phyloP scores from a whole-genome alignment of 1,139 yeast genomes.

The Kluyveromyces sp. region DNA sequence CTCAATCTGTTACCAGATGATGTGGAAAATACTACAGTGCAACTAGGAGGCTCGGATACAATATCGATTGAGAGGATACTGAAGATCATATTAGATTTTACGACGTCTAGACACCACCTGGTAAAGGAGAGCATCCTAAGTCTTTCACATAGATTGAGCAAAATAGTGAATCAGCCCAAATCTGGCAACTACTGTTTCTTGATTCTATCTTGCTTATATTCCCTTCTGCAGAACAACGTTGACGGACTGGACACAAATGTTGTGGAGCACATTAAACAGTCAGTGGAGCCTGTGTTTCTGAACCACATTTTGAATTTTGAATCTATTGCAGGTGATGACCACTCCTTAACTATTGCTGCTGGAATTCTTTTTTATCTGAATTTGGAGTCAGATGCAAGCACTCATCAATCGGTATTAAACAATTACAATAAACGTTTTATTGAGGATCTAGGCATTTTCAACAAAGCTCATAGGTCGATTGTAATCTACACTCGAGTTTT shows the following conservation, averaged over 20 bases:
- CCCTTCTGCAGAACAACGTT: conserved; percentile 25
- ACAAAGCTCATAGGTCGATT: conserved; percentile 37
- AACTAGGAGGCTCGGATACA: conserved; percentile 22
- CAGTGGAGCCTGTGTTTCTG: conserved; percentile 20
- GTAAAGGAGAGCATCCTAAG: conserved; percentile 28
- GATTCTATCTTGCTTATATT: conserved; percentile 25
- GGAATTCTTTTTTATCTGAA: conserved; percentile 22
- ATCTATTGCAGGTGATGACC: conserved; percentile 22
- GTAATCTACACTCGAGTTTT: conserved; percentile 45
- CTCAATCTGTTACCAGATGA: conserved; percentile 45
- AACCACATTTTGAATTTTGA: conserved; percentile 11
- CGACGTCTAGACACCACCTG: conserved; percentile 28
- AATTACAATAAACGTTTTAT: conserved; percentile 17
- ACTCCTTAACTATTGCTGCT: conserved; percentile 24
- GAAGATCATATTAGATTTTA: conserved; percentile 36
- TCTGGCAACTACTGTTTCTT: conserved; percentile 26
- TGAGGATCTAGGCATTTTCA: conserved; percentile 26
- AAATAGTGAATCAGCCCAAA: conserved; percentile 13
- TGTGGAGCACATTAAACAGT: conserved; percentile 15
- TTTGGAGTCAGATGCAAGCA: conserved; percentile 13
- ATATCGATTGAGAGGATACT: conserved; percentile 36
- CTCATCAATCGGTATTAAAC: conserved; percentile 17
- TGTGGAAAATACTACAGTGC: conserved; percentile 22
- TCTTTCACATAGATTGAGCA: conserved; percentile 17
- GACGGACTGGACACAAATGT: conserved; percentile 15